Evolutionary conservation across 1,284 basidiomycete genomes (phyloP).

Genomic region (Pseudozyma sp.): DNA sequence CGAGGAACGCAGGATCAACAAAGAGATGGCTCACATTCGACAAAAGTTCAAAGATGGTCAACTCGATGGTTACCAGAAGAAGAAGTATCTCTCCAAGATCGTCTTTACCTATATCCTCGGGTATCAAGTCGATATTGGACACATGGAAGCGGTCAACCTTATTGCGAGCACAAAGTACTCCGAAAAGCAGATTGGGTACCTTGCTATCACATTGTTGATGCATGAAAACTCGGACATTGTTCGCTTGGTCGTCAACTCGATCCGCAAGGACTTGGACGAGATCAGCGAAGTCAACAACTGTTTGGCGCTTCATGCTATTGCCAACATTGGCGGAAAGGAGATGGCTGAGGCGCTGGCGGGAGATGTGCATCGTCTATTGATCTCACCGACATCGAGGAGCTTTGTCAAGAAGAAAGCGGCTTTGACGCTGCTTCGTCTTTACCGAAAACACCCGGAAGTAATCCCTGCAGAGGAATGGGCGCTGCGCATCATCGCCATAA

Average conservation of each 20-base stretch:
- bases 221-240: conserved; percentile 98
- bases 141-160: conserved; percentile 99
- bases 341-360: conserved; percentile 96
- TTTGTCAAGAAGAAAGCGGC: conserved; percentile 99
- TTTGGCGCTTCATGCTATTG: conserved; percentile 95
- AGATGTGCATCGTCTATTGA: conserved; percentile 92
- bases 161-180: conserved; percentile 95
- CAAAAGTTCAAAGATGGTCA: conserved; percentile 99
- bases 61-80: conserved; percentile 97
- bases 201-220: conserved; percentile 96
- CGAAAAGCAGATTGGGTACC: conserved; percentile 99
- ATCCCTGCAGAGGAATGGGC: conserved; percentile 96
- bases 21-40: conserved; percentile 99
- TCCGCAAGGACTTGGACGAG: conserved; percentile 95
- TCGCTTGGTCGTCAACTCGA: conserved; percentile 95
- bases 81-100: conserved; percentile 92
- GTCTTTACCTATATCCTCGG: conserved; percentile 99
- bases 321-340: conserved; percentile 95
- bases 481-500: conserved; percentile 88
- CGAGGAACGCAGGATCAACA: conserved; percentile 97
- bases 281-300: conserved; percentile 96
- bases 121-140: conserved; percentile 97
- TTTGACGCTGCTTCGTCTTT: conserved; percentile 88
- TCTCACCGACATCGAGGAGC: conserved; percentile 92
- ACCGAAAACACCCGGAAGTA: conserved; percentile 94